Conservation (phyloP, 2,329 filamentous ascomycete genomes). For the Exophiala dermatitidis region DNA sequence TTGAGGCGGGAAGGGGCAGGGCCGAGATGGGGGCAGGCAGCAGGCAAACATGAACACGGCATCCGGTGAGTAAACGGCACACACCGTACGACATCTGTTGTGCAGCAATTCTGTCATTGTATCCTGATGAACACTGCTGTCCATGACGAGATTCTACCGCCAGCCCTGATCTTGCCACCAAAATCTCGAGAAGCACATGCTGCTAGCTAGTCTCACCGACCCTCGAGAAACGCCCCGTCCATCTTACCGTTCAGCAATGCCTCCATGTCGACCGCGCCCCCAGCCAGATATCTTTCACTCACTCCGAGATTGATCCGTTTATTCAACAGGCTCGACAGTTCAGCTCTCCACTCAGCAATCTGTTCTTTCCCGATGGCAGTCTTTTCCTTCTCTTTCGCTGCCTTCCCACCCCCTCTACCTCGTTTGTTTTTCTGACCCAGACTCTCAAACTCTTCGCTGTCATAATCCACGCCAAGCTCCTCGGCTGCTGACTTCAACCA, state of each 20-base stretch:
- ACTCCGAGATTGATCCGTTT: slow-evolving; percentile 79
- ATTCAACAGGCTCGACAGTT: slow-evolving; percentile 63
- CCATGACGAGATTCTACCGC: neutral
- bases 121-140: too few species aligned
- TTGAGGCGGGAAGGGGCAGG: neutral
- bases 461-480: slow-evolving; percentile 88
- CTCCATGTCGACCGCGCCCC: slow-evolving; percentile 75
- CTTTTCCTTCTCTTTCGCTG: slow-evolving; percentile 64
- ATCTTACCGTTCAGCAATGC: slow-evolving; percentile 57
- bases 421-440: slow-evolving; percentile 51
- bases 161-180: neutral
- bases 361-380: slow-evolving; percentile 60
- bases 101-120: neutral
- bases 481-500: slow-evolving; percentile 81
- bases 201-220: slow-evolving; percentile 4
- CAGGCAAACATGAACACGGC: neutral
- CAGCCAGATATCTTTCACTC: slow-evolving; percentile 76
- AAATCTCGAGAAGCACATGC: neutral
- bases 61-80: too few species aligned
- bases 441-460: slow-evolving; percentile 74
- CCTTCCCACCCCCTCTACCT: slow-evolving; percentile 67
- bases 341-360: slow-evolving; percentile 59
- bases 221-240: slow-evolving; percentile 16
- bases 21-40: neutral
- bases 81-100: neutral